Evolutionary conservation across 768 basidiomycete genomes (phyloP), one percentile per base, ranked within the genome.

Genomic region (Paxillus ammoniavirescens): DNA sequence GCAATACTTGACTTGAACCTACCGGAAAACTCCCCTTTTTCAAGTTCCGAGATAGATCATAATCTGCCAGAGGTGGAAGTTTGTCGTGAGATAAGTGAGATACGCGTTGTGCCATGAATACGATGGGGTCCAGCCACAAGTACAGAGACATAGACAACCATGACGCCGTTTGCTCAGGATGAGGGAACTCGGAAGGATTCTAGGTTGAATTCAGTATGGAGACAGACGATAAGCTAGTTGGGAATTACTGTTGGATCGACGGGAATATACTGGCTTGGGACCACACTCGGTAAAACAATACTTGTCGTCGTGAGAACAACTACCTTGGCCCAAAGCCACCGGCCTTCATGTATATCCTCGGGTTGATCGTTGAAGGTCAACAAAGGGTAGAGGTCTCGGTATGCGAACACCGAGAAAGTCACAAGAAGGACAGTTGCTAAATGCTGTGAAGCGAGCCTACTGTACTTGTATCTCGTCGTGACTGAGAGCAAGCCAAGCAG

Each of bases 351-450:
- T 2, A 64, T 59, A 58, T 89, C 87, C n/a, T 70, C 55, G 7
- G 84, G 82, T 13, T 50, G 35, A 21, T 75, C 67, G n/a, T 72
- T 74, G 65, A 73, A 85, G 0, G 83, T 87, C 14, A 75, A 68
- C 8, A 87, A 61, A 12, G 86, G 87, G 64, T 75, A 84, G 7
- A 88, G 47, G 60, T 82, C 79, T n/a, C 85, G 77, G 60, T 83
- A 84, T 33, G 70, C 67, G 59, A 77, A 87, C 8, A 83, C 73
- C 9, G 59, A 58, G 62, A 81, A 80, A 5, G 72, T 72, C 26
- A 71, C 67, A n/a, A 83, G 58, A 9, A 86, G 66, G 1, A 86
- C 59, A 17, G 70, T 62, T 52, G 75, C 75, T 56, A 82, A 66
- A 60, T 87, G 85, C 10, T 36, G 26, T n/a, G 53, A 48, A 8